phyloP scores from a whole-genome alignment of 169 alveolate genomes.

The Cryptosporidium viatorum region DNA sequence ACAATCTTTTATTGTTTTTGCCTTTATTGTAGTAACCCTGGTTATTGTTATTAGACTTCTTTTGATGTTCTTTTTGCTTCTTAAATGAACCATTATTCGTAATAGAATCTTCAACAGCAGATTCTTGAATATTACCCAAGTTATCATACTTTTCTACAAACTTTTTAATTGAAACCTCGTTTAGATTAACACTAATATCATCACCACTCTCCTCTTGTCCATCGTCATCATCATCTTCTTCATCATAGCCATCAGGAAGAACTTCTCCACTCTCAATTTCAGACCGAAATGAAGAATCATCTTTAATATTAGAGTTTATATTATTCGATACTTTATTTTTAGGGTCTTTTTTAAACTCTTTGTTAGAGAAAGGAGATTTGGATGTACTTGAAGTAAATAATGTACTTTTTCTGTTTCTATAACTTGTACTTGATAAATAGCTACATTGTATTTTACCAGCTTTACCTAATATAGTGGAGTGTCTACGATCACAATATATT shows the following conservation, averaged over 20 bases:
- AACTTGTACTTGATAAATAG: constrained; percentile 10
- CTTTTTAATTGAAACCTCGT: not conserved
- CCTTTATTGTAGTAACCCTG: not conserved
- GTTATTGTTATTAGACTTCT: not conserved
- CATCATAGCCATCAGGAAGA: not conserved
- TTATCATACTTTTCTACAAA: constrained; percentile 43
- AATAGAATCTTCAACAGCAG: constrained; percentile 36
- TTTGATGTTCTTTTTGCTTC: not conserved
- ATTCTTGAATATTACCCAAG: constrained; percentile 37
- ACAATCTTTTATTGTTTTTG: not conserved
- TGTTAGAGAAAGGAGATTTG: constrained; percentile 25
- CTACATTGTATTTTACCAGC: constrained; percentile 44
- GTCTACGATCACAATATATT: constrained; percentile 67
- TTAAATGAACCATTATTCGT: not conserved
- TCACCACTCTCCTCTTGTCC: constrained; percentile 49
- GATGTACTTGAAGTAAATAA: not conserved
- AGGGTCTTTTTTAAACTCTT: constrained; percentile 34
- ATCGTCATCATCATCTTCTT: constrained; percentile 33
- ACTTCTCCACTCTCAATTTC: not conserved
- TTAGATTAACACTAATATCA: not conserved
- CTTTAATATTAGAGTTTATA: not conserved
- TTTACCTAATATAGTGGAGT: constrained; percentile 64
- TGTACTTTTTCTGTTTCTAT: not conserved
- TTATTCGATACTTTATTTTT: not conserved
- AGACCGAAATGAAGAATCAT: not conserved